These are phyloP conservation scores for Ustilaginoidea virens DNA, from an alignment of 2,329 filamentous ascomycete genomes.

Conservation along the genomic window DNA sequence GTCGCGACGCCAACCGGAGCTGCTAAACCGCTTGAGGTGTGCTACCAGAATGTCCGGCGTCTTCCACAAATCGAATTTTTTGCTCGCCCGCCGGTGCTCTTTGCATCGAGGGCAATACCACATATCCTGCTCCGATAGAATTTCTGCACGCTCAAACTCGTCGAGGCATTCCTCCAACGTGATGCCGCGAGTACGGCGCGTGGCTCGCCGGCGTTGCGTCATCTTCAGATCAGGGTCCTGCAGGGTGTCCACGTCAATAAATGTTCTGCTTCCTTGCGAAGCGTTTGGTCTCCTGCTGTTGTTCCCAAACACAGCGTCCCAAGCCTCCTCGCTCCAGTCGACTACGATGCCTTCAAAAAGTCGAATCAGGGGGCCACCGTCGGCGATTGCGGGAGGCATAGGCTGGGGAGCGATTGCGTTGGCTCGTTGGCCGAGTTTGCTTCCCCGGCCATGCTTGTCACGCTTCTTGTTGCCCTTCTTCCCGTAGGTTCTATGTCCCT, in stretches of 20 bases:
- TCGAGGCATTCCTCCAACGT: constrained; percentile 80
- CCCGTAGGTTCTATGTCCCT: constrained; percentile 26
- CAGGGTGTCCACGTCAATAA: constrained; percentile 32
- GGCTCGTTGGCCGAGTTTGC: constrained; percentile 22
- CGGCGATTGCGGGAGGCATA: constrained; percentile 21
- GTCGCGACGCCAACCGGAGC: constrained; percentile 64
- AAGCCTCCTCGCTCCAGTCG: constrained; percentile 64
- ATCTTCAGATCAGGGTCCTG: constrained; percentile 50
- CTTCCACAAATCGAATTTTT: constrained; percentile 96
- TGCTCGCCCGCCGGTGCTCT: constrained; percentile 78
- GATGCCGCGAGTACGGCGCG: constrained; percentile 44
- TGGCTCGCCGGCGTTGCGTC: constrained; percentile 48
- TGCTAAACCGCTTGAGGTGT: constrained; percentile 91
- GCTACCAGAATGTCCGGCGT: constrained; percentile 88
- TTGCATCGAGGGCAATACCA: constrained; percentile 98
- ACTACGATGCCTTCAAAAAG: constrained; percentile 75
- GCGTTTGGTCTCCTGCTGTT: constrained; percentile 18
- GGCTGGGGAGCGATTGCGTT: constrained; percentile 18
- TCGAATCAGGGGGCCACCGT: constrained; percentile 52
- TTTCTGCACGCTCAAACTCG: constrained; percentile 87
- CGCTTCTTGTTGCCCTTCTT: constrained; percentile 33
- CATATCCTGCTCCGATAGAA: constrained; percentile 85
- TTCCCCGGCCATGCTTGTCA: constrained; percentile 24
- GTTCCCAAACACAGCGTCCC: constrained; percentile 54
- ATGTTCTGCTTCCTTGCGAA: constrained; percentile 45